Conservation (phyloP, 495 filamentous ascomycete genomes). For the Symbiotaphrina buchneri region DNA sequence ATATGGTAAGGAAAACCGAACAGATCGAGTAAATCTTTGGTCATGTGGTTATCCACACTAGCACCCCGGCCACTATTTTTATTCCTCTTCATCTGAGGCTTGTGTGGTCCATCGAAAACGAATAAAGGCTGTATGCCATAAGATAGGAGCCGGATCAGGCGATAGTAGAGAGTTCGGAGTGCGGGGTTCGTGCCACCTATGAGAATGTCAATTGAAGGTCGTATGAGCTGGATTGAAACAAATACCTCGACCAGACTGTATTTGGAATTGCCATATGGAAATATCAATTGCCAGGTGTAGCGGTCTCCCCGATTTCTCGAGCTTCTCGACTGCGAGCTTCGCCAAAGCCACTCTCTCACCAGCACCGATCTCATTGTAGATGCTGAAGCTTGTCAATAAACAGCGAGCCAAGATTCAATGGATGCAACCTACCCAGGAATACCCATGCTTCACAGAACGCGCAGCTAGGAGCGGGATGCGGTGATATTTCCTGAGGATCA, state of each 20-base stretch:
- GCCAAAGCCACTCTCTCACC: slow-evolving; percentile 64
- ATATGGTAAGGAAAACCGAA: slow-evolving; percentile 73
- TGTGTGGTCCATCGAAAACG: slow-evolving; percentile 83
- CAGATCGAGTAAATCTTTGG: slow-evolving; percentile 52
- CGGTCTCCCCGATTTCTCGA: slow-evolving; percentile 45
- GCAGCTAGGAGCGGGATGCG: no score
- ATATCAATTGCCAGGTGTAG: slow-evolving; percentile 83
- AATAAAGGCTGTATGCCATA: slow-evolving; percentile 75
- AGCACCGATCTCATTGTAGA: slow-evolving; percentile 71
- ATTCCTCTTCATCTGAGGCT: slow-evolving; percentile 79
- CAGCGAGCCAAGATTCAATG: background rate
- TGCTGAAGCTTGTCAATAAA: slow-evolving; percentile 24
- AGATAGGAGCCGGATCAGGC: slow-evolving; percentile 61
- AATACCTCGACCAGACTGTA: slow-evolving; percentile 52
- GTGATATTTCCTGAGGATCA: no score
- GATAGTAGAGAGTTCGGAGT: slow-evolving; percentile 79
- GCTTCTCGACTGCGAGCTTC: slow-evolving; percentile 54
- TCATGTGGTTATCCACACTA: slow-evolving; percentile 21
- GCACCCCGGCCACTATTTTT: slow-evolving; percentile 21
- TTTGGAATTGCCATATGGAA: slow-evolving; percentile 94
- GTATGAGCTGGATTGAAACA: background rate
- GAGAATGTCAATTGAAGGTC: background rate
- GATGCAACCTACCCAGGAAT: slow-evolving; percentile 27
- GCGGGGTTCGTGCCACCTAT: slow-evolving; percentile 73
- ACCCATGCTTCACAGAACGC: slow-evolving; percentile 20